Base-by-base conservation (phyloP, 768 basidiomycete genomes). In the Epithele typhae region DNA sequence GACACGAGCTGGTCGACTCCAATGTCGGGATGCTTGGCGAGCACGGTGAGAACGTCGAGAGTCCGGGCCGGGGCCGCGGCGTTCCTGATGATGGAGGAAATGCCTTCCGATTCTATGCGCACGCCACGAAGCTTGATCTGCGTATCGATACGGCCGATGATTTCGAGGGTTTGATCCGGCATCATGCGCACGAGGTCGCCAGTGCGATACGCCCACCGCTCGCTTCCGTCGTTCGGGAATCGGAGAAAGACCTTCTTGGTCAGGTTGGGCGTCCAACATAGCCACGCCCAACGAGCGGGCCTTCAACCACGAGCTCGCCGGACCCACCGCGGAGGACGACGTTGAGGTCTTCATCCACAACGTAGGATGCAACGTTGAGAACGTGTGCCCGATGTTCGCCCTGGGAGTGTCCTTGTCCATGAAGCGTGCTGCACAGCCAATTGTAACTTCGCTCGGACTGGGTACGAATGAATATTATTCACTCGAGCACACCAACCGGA, bases 71-170 rank as follows among this genome's bases (percentile, higher is more conserved):
- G 45, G 33, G 60, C 46, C 9, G 54, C 56, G 1, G 66, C 66
- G 27, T 56, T 64, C 37, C 68, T 68, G 17, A 76, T 55, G 34
- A 74, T 67, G 23, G 73, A 64, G n/a, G 72, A 75, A 21, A 78
- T 68, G 5, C 75, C 76, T 49, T 75, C 75, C 2, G 69, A 68
- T 53, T 78, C 77, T 17, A 78, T 76, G n/a, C 77, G 73, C 17
- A 77, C 74, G 21, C 77, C 76, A 30, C 73, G 68, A 32, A 75
- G 54, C 58, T 78, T 78, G 56, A 78, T 71, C 47, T 77, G 77
- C 5, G 70, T 69, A 53, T 77, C 76, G 39, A 73, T 73, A 22
- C 77, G 68, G 25, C 77, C 76, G 12, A 75, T 59, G 45, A 78
- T 75, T 48, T 76, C 72, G 21, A 78, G 53, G 5, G 73, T 70